Conservation (phyloP, 805 yeast genomes). For the Debaryomyces prosopidis region DNA sequence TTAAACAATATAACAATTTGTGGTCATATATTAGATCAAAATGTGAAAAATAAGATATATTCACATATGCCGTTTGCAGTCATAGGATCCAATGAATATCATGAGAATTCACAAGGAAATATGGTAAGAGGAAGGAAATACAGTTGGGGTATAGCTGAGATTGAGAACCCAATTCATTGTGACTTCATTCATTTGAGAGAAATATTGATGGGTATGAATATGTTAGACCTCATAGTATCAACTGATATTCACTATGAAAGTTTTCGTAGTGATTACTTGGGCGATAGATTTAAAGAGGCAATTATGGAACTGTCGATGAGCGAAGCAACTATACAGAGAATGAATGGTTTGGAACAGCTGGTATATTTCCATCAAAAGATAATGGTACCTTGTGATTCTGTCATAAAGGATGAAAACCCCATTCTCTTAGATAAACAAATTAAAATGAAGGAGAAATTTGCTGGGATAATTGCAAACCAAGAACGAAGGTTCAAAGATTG, state of each 20-base stretch:
- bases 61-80: constrained; percentile 66
- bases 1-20: constrained; percentile 30
- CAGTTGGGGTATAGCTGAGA: constrained; percentile 85
- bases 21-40: constrained; percentile 29
- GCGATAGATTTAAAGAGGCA: constrained; percentile 38
- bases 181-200: constrained; percentile 70
- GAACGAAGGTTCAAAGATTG: constrained; percentile 62
- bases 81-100: constrained; percentile 59
- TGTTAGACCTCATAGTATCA: constrained; percentile 75
- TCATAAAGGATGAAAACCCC: constrained; percentile 45
- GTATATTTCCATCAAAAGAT: constrained; percentile 37
- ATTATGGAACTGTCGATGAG: constrained; percentile 19
- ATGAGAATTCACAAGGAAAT: constrained; percentile 29
- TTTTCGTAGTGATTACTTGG: constrained; percentile 61
- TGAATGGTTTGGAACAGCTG: constrained; percentile 36
- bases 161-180: constrained; percentile 74
- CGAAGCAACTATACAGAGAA: neutral
- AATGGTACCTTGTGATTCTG: constrained; percentile 37
- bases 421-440: constrained; percentile 46
- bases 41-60: constrained; percentile 30
- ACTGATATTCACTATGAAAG: constrained; percentile 78
- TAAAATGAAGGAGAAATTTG: constrained; percentile 43
- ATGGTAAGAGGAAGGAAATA: constrained; percentile 73
- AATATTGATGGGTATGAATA: constrained; percentile 63
- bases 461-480: constrained; percentile 45